phyloP scores from a whole-genome alignment of 495 filamentous ascomycete species.

The Chaetomidium leptoderma region DNA sequence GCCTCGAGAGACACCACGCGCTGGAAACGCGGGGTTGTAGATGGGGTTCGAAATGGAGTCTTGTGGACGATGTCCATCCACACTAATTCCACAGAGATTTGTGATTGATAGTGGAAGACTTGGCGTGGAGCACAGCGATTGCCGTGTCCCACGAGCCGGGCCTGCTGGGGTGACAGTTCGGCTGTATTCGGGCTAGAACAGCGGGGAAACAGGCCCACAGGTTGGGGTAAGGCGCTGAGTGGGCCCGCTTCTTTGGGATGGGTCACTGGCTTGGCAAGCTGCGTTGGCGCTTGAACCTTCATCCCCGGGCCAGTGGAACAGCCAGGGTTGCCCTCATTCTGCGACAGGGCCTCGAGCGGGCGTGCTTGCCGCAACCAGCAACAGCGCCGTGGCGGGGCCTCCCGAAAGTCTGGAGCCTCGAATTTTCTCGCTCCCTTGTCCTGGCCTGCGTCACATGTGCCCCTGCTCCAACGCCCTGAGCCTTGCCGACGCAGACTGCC shows the following conservation, averaged over 20 bases:
- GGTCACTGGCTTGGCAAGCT: not conserved
- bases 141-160: not conserved
- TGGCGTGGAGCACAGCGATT: not conserved
- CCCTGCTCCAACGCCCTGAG: not conserved
- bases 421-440: not conserved
- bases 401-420: too few species aligned
- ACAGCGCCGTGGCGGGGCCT: conserved; percentile 12
- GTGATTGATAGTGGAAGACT: not conserved
- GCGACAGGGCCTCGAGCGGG: too few species aligned
- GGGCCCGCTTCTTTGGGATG: not conserved
- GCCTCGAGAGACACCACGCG: not conserved
- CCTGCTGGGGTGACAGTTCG: not conserved
- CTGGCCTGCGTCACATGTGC: not conserved
- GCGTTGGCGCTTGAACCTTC: too few species aligned
- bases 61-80: not conserved
- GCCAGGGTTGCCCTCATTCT: too few species aligned
- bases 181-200: conserved; percentile 2
- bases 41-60: not conserved
- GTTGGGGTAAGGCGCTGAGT: not conserved
- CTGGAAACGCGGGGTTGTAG: not conserved
- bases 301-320: too few species aligned
- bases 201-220: not conserved
- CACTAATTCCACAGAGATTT: too few species aligned
- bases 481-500: conserved; percentile 18
- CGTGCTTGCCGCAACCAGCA: conserved; percentile 17